A percentile compares a stretch with the other conserved stretches of the same genome.
These are phyloP conservation scores for Purpureocillium takamizusanense DNA, from an alignment of 2,329 filamentous ascomycete genomes.

Conservation along the genomic window DNA sequence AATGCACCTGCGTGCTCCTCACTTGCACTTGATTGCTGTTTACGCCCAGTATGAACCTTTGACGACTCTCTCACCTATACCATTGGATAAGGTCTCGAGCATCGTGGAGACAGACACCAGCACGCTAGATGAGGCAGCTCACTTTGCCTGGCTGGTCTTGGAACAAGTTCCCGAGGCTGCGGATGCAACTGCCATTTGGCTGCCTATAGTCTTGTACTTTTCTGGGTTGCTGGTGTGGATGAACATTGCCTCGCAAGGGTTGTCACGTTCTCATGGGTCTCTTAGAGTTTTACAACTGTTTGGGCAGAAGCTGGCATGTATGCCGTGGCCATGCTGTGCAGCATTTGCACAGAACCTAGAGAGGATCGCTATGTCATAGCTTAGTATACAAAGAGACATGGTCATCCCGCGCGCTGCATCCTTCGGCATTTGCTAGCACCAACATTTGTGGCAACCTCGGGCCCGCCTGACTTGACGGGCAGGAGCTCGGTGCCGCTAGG, in stretches of 20 bases:
- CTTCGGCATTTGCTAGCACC: too few relatives aligned
- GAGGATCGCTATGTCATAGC: not conserved
- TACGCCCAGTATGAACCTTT: not conserved
- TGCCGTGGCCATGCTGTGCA: not conserved
- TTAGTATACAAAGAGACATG: too few relatives aligned
- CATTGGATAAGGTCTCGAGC: too few relatives aligned
- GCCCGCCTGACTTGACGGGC: too few relatives aligned
- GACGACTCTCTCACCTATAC: too few relatives aligned
- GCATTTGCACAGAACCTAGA: not conserved
- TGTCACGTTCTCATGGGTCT: not conserved
- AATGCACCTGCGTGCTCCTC: not conserved
- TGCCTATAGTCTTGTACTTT: not conserved
- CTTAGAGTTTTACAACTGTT: not conserved
- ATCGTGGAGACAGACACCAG: too few relatives aligned
- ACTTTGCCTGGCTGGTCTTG: not conserved
- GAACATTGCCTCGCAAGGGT: not conserved
- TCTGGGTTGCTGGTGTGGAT: not conserved
- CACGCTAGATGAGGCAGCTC: not conserved
- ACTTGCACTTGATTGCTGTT: not conserved
- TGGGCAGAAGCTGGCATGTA: not conserved
- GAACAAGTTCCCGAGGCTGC: not conserved
- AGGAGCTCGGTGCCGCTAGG: too few relatives aligned
- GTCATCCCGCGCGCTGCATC: too few relatives aligned
- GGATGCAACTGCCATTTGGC: not conserved
- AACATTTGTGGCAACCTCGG: too few relatives aligned